phyloP scores from a whole-genome alignment of 1,139 yeast species.

The Blastobotrys raffinosifermentans region DNA sequence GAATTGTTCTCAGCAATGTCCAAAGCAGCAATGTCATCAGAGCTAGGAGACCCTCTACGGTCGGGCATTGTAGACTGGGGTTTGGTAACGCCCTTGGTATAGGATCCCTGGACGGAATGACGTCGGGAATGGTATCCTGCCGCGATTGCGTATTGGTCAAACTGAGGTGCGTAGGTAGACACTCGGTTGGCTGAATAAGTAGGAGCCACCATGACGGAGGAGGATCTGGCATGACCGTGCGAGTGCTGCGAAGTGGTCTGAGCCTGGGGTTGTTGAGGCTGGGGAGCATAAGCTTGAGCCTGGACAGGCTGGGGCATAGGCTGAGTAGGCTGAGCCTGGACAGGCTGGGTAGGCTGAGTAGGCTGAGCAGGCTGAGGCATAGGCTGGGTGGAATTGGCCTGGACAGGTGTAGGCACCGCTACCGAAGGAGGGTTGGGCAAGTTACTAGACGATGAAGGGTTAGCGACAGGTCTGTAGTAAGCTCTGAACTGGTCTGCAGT shows the following conservation, averaged over 20 bases:
- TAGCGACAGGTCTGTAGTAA: not conserved
- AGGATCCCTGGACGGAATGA: conserved; percentile 26
- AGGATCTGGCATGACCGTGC: conserved; percentile 9
- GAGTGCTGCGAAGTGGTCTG: not conserved
- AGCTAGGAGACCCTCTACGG: conserved; percentile 12
- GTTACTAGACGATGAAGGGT: not conserved
- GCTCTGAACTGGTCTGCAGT: conserved; percentile 2
- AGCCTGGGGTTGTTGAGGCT: not conserved
- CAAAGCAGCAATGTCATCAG: conserved; percentile 21
- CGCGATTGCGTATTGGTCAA: not conserved
- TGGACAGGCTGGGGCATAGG: too few species aligned
- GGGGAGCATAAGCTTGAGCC: not conserved
- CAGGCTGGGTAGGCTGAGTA: not conserved
- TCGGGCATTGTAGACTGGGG: conserved; percentile 4
- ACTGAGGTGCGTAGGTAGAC: not conserved
- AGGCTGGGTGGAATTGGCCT: too few species aligned
- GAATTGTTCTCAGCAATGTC: conserved; percentile 18
- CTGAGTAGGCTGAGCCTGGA: too few species aligned
- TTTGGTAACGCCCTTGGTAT: conserved; percentile 20
- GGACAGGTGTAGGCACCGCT: not conserved
- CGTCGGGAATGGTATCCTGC: conserved; percentile 21
- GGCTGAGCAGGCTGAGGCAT: not conserved
- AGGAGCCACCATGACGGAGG: conserved; percentile 8
- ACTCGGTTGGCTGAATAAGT: not conserved
- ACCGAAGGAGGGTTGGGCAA: not conserved